Evolutionary conservation across 2,329 filamentous ascomycete genomes (phyloP).

Genomic region (Blumeria graminis): DNA sequence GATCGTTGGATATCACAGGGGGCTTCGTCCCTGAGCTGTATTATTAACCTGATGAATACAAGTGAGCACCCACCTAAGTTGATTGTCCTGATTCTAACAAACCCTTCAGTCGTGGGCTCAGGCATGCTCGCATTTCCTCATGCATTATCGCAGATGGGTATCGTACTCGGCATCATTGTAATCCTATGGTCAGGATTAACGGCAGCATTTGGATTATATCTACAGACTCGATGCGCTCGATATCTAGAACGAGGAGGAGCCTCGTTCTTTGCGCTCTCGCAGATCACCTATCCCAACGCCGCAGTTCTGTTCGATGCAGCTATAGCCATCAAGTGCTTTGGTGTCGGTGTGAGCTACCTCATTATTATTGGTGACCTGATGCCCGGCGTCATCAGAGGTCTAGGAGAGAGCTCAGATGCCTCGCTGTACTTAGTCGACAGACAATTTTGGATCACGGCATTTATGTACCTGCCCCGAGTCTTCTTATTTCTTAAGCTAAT

Average conservation of each 20-base stretch:
- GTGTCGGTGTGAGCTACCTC: constrained; percentile 87
- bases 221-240: constrained; percentile 76
- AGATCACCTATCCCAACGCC: constrained; percentile 90
- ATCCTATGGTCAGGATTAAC: constrained; percentile 82
- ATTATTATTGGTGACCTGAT: constrained; percentile 98
- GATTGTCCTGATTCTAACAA: constrained; percentile 1
- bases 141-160: constrained; percentile 86
- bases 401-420: constrained; percentile 37
- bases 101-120: constrained; percentile 54
- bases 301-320: constrained; percentile 87
- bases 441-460: constrained; percentile 93
- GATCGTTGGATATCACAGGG: neutral
- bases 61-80: constrained; percentile 29
- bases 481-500: constrained; percentile 3
- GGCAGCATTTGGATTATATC: constrained; percentile 78
- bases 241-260: constrained; percentile 76
- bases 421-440: constrained; percentile 62
- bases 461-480: constrained; percentile 36
- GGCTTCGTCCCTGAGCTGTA: constrained; percentile 73
- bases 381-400: constrained; percentile 75
- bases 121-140: constrained; percentile 85
- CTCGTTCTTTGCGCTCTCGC: constrained; percentile 90
- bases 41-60: constrained; percentile 89
- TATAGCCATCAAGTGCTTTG: constrained; percentile 95
- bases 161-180: constrained; percentile 57